phyloP scores from a whole-genome alignment of 1,284 basidiomycete species.

The Heterobasidion occidentale region DNA sequence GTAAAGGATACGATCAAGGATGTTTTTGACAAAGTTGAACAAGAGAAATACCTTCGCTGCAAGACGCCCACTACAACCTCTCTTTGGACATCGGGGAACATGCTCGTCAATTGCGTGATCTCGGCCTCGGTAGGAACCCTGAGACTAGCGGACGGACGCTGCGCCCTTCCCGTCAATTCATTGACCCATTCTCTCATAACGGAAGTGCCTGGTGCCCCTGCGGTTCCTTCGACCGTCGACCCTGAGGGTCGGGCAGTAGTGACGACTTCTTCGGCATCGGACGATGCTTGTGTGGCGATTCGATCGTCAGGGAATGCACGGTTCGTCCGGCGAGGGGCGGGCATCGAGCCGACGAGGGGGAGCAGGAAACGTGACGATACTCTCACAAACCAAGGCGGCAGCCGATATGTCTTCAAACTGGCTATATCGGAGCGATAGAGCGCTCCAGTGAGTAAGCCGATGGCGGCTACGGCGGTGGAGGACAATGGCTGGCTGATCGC shows the following conservation, averaged over 20 bases:
- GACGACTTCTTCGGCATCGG: conserved; percentile 33
- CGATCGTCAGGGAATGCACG: conserved; percentile 50
- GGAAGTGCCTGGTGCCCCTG: conserved; percentile 24
- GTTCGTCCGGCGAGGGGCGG: conserved; percentile 43
- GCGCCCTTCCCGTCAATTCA: conserved; percentile 62
- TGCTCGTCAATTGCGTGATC: conserved; percentile 62
- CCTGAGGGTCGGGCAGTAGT: conserved; percentile 39
- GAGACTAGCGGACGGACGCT: conserved; percentile 38
- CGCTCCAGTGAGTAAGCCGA: conserved; percentile 66
- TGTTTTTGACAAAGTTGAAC: not conserved
- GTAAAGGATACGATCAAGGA: conserved; percentile 6
- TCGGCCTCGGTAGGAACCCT: conserved; percentile 70
- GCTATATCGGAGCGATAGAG: conserved; percentile 77
- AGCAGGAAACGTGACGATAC: conserved; percentile 46
- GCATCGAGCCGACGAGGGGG: conserved; percentile 57
- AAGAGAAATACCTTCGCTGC: conserved; percentile 60
- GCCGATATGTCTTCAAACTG: conserved; percentile 66
- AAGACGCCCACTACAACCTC: conserved; percentile 73
- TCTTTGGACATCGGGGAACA: conserved; percentile 78
- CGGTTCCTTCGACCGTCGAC: conserved; percentile 4
- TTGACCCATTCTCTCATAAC: conserved; percentile 80
- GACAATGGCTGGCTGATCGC: conserved; percentile 59
- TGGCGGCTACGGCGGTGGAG: conserved; percentile 48
- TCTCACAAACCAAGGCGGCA: conserved; percentile 48
- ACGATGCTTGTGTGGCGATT: conserved; percentile 10